Conservation (phyloP, 176 grass and related monocot genomes). For the Pontederia paniculata region DNA sequence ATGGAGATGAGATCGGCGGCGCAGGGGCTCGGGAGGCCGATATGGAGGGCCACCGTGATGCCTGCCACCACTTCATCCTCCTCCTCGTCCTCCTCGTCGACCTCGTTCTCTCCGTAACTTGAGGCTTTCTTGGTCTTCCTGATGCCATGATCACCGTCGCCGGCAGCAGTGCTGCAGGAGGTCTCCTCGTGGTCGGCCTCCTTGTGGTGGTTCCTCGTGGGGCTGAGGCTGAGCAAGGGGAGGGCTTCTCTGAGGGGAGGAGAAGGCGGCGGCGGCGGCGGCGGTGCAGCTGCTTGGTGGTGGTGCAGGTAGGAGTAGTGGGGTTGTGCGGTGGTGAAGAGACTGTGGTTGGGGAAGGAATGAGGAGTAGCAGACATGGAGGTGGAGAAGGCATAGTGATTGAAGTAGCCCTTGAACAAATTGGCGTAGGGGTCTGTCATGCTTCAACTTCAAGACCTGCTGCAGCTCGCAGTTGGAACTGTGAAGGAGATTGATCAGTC, state of each 20-base stretch:
- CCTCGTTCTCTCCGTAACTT: background rate
- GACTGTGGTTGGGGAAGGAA: background rate
- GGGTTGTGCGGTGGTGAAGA: background rate
- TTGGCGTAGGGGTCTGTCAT: background rate
- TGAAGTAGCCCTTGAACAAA: background rate
- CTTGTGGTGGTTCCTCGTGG: background rate
- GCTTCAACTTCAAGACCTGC: background rate
- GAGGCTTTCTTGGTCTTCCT: background rate
- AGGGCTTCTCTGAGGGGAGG: background rate
- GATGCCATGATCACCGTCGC: background rate
- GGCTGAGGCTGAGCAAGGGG: background rate
- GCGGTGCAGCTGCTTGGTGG: background rate
- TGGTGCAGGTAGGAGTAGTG: background rate
- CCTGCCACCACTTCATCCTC: conserved; percentile 13
- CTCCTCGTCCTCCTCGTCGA: background rate
- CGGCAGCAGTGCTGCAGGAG: background rate
- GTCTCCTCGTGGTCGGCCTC: background rate
- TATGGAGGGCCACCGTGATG: background rate
- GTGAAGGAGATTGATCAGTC: background rate
- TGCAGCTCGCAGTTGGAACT: background rate
- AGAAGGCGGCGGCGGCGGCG: background rate
- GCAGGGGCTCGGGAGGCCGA: background rate
- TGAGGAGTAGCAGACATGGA: background rate
- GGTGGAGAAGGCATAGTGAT: background rate
- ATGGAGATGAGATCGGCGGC: background rate